These are phyloP conservation scores for Pascua guehoae DNA, from an alignment of 1,284 basidiomycete genomes.

Conservation along the genomic window DNA sequence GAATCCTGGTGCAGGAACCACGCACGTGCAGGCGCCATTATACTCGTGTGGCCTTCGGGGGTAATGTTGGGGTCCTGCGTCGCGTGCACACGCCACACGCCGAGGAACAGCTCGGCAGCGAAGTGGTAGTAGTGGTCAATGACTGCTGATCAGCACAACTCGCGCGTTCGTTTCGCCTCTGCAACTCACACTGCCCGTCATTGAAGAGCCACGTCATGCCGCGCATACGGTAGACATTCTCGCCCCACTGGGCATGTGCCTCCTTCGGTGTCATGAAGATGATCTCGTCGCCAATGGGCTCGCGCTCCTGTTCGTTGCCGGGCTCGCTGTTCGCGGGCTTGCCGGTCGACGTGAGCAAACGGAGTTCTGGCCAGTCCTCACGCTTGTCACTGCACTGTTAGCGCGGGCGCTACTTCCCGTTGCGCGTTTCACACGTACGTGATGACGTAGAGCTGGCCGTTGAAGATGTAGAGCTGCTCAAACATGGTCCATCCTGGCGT, in stretches of 20 bases:
- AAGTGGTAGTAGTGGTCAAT: conserved; percentile 78
- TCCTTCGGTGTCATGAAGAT: conserved; percentile 58
- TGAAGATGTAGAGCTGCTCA: conserved; percentile 61
- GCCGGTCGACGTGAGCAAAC: conserved; percentile 66
- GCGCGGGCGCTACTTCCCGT: background rate
- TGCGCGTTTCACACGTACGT: conserved; percentile 50
- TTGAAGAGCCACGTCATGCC: conserved; percentile 60
- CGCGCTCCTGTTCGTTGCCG: conserved; percentile 62
- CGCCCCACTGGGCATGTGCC: conserved; percentile 63
- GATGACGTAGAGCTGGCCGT: conserved; percentile 66
- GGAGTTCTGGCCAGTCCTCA: conserved; percentile 58
- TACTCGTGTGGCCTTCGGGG: conserved; percentile 31
- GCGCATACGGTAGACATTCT: conserved; percentile 61
- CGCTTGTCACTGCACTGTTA: conserved; percentile 23
- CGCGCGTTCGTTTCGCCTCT: background rate
- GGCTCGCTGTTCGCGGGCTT: conserved; percentile 58
- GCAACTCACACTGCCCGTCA: conserved; percentile 47
- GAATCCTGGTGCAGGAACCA: conserved; percentile 46
- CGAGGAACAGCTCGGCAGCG: conserved; percentile 70
- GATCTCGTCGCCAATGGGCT: conserved; percentile 60
- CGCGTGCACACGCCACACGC: conserved; percentile 67
- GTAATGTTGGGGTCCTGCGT: conserved; percentile 41
- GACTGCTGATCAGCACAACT: conserved; percentile 48
- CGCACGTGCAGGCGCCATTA: conserved; percentile 39
- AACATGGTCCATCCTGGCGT: conserved; percentile 47